Base-by-base conservation (phyloP, 2,329 filamentous ascomycete genomes). In the Phialophora expanda region DNA sequence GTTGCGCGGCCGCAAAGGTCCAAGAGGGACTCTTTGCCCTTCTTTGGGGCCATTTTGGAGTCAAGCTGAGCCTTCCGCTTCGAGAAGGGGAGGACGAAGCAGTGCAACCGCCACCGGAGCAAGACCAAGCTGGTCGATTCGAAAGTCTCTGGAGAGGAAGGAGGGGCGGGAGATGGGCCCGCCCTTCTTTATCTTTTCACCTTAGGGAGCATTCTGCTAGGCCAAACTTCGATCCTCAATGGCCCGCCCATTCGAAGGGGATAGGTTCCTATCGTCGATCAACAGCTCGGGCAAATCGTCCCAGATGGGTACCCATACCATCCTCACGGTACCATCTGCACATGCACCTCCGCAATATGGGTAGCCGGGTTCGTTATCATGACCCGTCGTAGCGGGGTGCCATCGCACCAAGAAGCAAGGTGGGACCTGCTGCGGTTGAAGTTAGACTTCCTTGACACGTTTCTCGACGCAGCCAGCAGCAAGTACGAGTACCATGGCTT, bases 1-100 rank as follows among this genome's bases (percentile, higher is more conserved):
- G 87, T 89, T 6, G 86, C 85, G 72, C 83, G 83, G 68, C 80
- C 82, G 76, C 87, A 89, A 51, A 87, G 78, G 66, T 83, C 82
- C 11, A 84, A 73, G 24, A 80, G 76, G 12, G 76, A 76, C 66
- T 80, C 78, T 48, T 71, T 70, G 4, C 66, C 66, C 57, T 63
- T 66, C 60, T 62, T 71, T 5, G 68, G 68, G 17, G 69, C 69
- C 69, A 71, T 71, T 58, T 46, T 61, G 54, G 22, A 53, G 8
- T 51, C 46, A 28, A 6, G 20, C 38, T 28, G 56, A 58, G 56
- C 28, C 56, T 32, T 58, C 28, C 14, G 38, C 38, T 44, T n/a
- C 38, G 17, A 44, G 38, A n/a, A 44, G 1, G 4, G 17, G 8
- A 3, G 38, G 14, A n/a, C 17, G 38, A 8, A 44, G 38, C 38